Evolutionary conservation across 352 stramenopile species (phyloP), one percentile per base, ranked within the genome.

Genomic region (Globisporangium splendens): DNA sequence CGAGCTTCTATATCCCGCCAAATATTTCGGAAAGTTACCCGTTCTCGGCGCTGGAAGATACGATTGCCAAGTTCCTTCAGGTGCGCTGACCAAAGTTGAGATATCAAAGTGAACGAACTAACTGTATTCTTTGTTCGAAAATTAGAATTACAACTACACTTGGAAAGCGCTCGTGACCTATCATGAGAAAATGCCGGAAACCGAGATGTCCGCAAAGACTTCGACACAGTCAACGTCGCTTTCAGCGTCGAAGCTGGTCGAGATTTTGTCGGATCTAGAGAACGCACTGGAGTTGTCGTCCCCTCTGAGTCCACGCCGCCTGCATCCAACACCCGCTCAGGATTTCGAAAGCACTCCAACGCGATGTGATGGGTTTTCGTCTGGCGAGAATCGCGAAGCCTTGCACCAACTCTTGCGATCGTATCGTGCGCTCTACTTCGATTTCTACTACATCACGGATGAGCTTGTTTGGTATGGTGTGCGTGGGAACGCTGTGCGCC

Each of bases 361-460:
- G 39, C 56, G 43, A 24, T 52, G 66, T 35, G 63, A 69, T 38
- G 60, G 60, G 6, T 62, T 61, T 13, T 24, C 53, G 8, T 53
- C 60, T 15, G 42, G 46, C 38, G 50, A 71, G 7, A 56, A 65
- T 20, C 72, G 75, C 28, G 78, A 89, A 48, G 65, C 72, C 4
- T 41, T 90, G 13, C 81, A 80, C 28, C 78, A 86, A 43, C 49
- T 92, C 20, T 66, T 92, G 56, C 83, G 89, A 31, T 86, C 77
- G 22, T 95, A 92, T 66, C 86, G 83, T 3, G 81, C 82, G 49
- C 59, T 95, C 42, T 95, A 93, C 66, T 95, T 95, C 50, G 86
- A 95, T 59, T 95, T 95, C 49, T 95, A 92, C 72, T 95, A 95
- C 77, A 93, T 95, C 68, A 95, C 83, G 13, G 86, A 95, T 66